Evolutionary conservation across 805 yeast genomes (phyloP).

Genomic region (Saccharomycopsis sp.): DNA sequence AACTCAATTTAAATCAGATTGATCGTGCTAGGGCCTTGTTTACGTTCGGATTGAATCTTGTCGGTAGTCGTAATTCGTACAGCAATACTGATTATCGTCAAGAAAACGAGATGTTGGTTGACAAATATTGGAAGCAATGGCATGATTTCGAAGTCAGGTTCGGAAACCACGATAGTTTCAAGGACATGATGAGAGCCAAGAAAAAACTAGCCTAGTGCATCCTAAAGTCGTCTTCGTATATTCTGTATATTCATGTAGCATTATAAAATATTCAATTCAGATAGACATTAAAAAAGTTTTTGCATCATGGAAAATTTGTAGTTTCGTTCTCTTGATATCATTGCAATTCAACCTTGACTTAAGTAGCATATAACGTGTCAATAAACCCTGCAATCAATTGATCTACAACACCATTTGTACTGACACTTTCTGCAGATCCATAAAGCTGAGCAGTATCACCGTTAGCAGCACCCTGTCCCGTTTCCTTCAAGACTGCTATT

Average conservation of each 20-base stretch:
- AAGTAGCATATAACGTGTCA: slow-evolving; percentile 74
- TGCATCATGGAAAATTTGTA: too few species aligned
- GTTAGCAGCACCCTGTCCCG: slow-evolving; percentile 24
- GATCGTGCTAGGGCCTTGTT: slow-evolving; percentile 58
- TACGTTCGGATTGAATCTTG: slow-evolving; percentile 38
- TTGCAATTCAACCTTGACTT: too few species aligned
- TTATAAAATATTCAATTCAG: too few species aligned
- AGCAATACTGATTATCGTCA: slow-evolving; percentile 28
- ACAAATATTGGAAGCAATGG: slow-evolving; percentile 61
- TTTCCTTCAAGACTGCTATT: slow-evolving; percentile 36
- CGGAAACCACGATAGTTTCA: slow-evolving; percentile 68
- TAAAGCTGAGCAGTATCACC: slow-evolving; percentile 83
- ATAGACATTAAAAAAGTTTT: too few species aligned
- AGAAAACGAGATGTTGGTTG: slow-evolving; percentile 20
- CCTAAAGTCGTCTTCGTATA: too few species aligned
- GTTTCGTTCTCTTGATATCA: too few species aligned
- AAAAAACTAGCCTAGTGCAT: slow-evolving; percentile 31
- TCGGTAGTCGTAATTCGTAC: slow-evolving; percentile 1
- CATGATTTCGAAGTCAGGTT: slow-evolving; percentile 60
- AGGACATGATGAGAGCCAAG: slow-evolving; percentile 62
- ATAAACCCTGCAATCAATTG: slow-evolving; percentile 71
- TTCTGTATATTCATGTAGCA: too few species aligned
- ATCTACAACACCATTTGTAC: slow-evolving; percentile 79
- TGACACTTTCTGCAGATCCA: slow-evolving; percentile 91
- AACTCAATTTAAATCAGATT: slow-evolving; percentile 44